Evolutionary conservation across 169 alveolate genomes (phyloP).

Genomic region (Blepharisma undulans): DNA sequence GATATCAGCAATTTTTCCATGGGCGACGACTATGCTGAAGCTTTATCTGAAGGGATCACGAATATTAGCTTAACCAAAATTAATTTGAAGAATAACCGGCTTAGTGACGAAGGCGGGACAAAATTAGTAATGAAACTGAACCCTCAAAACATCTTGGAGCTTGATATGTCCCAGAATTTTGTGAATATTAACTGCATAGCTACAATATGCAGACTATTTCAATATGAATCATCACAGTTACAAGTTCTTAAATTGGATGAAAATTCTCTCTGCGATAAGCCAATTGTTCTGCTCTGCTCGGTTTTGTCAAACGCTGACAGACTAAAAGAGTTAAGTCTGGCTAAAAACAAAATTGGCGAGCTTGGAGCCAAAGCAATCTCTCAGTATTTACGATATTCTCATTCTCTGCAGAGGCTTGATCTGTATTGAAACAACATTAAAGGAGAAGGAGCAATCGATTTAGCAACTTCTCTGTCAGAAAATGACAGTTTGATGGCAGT

Average conservation of each 20-base stretch:
- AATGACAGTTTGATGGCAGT: slow-evolving; percentile 49
- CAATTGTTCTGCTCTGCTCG: not conserved
- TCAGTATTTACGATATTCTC: not conserved
- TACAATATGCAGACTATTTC: not conserved
- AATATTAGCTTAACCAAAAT: not conserved
- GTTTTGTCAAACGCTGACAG: not conserved
- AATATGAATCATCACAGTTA: not conserved
- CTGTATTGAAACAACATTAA: slow-evolving; percentile 61
- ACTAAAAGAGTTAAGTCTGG: slow-evolving; percentile 1
- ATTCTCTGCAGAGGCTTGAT: not conserved
- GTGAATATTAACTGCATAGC: slow-evolving; percentile 17
- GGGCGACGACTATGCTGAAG: slow-evolving; percentile 34
- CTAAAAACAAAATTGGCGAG: not conserved
- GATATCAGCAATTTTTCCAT: not conserved
- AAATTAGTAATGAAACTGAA: not conserved
- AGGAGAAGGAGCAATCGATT: slow-evolving; percentile 52
- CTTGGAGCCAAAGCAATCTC: not conserved
- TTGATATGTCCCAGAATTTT: slow-evolving; percentile 42
- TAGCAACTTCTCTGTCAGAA: slow-evolving; percentile 30
- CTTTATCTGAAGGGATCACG: slow-evolving; percentile 6
- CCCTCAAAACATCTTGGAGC: not conserved
- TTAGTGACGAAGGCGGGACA: slow-evolving; percentile 22
- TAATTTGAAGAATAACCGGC: slow-evolving; percentile 8
- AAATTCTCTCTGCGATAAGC: not conserved
- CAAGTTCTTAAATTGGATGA: not conserved